Base-by-base conservation (phyloP, 805 yeast genomes). In the Ogataea neopini region DNA sequence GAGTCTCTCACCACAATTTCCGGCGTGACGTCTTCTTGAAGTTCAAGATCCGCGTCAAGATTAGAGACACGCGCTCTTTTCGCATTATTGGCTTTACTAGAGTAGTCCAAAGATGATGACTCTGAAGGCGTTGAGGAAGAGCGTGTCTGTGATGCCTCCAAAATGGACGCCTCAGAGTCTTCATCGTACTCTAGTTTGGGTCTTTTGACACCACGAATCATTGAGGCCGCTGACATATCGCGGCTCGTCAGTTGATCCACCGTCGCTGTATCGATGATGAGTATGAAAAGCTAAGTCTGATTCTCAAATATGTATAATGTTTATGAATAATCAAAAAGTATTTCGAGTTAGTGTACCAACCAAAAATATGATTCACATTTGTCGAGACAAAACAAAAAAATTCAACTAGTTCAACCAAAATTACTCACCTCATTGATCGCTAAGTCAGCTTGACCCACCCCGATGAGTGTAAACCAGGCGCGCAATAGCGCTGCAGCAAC, bases 1-100 rank as follows among this genome's bases (percentile, higher is more conserved):
- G 60, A 47, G 33, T 59, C 57, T 6, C 48, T 51, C 2, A 60
- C 52, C 6, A 45, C 47, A 8, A 57, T 34, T 22, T 49, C 51
- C 14, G 55, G 52, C 7, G 30, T 47, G 2, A 35, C 19, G 6
- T 52, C 56, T 11, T 35, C 39, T 6, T 44, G 44, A 22, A 40
- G 17, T 11, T 33, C 48, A 18, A 40, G 20, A 5, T 38, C 43
- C 13, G 43, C 46, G 11, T 39, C 42, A 5, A 44, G 43, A n/a
- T 28, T 17, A 5, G 37, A 19, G 9, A 17, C 23, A 18, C 34
- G 33, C n/a, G 25, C 34, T 40, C 33, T 14, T 19, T 40, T 29
- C 13, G 41, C 43, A 14, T 30, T 33, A 5, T 35, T 40, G n/a
- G 33, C n/a, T 7, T 14, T 26, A 10, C 10, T 23, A 4, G 37